A percentile compares a stretch with the other conserved stretches of the same genome.
These are phyloP conservation scores for Glycyrrhiza uralensis DNA, from an alignment of 306 rosid genomes.

Conservation along the genomic window DNA sequence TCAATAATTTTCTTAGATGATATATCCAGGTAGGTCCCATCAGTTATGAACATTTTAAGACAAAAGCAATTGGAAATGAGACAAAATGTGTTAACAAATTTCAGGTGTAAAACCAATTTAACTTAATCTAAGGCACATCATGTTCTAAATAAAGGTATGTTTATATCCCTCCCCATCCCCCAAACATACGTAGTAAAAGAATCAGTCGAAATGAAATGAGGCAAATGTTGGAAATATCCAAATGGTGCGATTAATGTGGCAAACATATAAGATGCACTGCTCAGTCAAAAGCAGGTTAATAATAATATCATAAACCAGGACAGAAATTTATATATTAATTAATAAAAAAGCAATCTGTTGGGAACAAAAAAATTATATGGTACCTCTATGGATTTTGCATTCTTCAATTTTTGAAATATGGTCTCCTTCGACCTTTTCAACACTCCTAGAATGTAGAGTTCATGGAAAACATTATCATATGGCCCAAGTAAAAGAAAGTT, in stretches of 20 bases:
- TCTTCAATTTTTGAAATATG: conserved; percentile 54
- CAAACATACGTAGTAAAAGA: neutral
- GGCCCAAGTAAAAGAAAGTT: conserved; percentile 19
- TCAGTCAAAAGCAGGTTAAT: neutral
- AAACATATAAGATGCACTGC: neutral
- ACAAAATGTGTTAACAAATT: neutral
- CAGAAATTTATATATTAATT: neutral
- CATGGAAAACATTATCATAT: conserved; percentile 5
- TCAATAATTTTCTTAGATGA: conserved; percentile 1
- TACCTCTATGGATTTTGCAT: conserved; percentile 51
- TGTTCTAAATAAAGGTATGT: neutral
- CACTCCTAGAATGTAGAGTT: conserved; percentile 52
- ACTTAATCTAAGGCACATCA: neutral
- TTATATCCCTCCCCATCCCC: neutral
- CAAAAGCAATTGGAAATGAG: neutral
- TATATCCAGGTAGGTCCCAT: neutral
- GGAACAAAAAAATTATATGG: neutral
- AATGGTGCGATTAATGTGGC: conserved; percentile 12
- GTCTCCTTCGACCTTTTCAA: conserved; percentile 59
- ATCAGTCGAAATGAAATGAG: neutral
- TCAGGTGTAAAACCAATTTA: neutral
- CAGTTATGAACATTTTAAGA: neutral
- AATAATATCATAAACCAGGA: neutral
- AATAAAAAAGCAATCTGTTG: conserved; percentile 5
- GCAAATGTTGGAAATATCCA: neutral